phyloP scores from a whole-genome alignment of 306 rosid genomes.

The Cajanus cajan region DNA sequence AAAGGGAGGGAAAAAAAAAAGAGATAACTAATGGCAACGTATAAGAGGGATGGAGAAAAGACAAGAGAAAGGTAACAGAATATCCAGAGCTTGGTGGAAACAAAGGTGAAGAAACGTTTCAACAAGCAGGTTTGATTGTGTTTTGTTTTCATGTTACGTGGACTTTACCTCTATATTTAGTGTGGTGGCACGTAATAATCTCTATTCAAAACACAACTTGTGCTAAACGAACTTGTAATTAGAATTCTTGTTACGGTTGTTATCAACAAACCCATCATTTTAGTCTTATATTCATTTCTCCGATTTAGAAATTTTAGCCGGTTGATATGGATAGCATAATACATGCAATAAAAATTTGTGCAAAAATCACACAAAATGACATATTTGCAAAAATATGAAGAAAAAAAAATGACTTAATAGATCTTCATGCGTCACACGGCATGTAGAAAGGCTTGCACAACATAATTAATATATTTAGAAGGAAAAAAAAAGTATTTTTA shows the following conservation, averaged over 20 bases:
- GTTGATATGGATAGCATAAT: neutral
- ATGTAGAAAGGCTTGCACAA: neutral
- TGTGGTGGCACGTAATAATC: constrained; percentile 27
- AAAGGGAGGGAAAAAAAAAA: neutral
- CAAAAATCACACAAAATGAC: neutral
- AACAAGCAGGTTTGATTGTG: constrained; percentile 1
- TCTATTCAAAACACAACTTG: constrained; percentile 27
- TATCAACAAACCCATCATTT: constrained; percentile 30
- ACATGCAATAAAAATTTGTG: neutral
- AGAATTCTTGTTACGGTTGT: constrained; percentile 27
- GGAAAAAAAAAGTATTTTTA: too few species aligned
- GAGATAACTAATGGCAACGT: neutral
- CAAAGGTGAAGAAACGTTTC: constrained; percentile 16
- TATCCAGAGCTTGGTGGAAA: constrained; percentile 18
- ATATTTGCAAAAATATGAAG: neutral
- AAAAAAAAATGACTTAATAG: neutral
- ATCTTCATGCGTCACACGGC: neutral
- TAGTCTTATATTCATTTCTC: neutral
- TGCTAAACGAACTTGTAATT: constrained; percentile 23
- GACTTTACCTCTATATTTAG: constrained; percentile 24
- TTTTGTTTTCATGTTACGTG: constrained; percentile 18
- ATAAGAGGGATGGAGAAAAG: neutral
- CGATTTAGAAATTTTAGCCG: neutral
- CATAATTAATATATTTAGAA: neutral
- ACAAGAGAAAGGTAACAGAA: neutral